phyloP scores from a whole-genome alignment of 2,329 filamentous ascomycete genomes.

The Penicillium sp. region DNA sequence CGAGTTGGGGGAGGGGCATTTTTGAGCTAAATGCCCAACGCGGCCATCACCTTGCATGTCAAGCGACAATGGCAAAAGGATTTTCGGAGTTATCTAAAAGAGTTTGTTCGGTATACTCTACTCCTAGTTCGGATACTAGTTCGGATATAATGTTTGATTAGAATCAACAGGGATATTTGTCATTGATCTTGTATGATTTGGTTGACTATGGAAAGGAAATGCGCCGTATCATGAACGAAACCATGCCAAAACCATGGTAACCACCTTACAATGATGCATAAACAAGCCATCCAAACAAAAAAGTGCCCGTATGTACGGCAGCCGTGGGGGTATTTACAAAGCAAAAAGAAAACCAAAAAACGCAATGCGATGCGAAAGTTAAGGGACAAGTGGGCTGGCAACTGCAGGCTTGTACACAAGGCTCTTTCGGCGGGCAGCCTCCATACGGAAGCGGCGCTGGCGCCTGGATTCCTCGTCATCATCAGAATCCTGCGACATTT shows the following conservation, averaged over 20 bases:
- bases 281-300: constrained; percentile 5
- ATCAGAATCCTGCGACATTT: constrained; percentile 10
- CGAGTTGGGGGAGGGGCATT: neutral
- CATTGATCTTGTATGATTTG: neutral
- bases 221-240: neutral
- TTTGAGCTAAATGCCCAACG: neutral
- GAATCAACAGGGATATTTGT: neutral
- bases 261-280: neutral
- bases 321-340: constrained; percentile 15
- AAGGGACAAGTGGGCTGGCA: constrained; percentile 67
- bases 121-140: too few relatives aligned
- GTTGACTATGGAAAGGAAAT: neutral
- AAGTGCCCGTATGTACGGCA: constrained; percentile 23
- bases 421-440: constrained; percentile 75
- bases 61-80: neutral
- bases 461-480: constrained; percentile 36
- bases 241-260: neutral
- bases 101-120: too few relatives aligned
- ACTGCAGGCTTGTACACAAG: constrained; percentile 75
- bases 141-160: neutral
- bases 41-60: neutral
- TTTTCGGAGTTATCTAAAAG: neutral
- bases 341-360: constrained; percentile 1
- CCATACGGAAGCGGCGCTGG: constrained; percentile 61
- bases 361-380: constrained; percentile 13